Evolutionary conservation across 1,139 yeast genomes (phyloP), one percentile per base, ranked within the genome.

Genomic region (Blastobotrys elegans): DNA sequence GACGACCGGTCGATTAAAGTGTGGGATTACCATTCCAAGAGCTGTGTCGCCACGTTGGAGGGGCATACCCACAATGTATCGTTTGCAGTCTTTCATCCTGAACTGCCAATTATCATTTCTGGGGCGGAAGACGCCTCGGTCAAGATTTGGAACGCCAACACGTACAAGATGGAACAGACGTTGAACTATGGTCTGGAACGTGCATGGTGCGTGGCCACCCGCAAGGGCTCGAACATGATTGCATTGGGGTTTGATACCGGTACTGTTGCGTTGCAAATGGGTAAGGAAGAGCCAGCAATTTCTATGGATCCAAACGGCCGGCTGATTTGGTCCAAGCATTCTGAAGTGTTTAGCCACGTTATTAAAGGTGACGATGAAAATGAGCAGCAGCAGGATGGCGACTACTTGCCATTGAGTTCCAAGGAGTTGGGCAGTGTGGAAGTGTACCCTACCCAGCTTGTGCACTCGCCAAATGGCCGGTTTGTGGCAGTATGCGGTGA

Each of bases 11-110:
- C 96, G 2, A 82, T 90, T 56, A 86, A 87, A 62, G 77, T 94
- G 46, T 92, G 97, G 97, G 98, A 92, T 69, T 92, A 92, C 64
- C 98, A 92, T 74, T 89, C 97, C 42, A 92, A 94, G 71, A 81
- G 95, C 5, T 84, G 95, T 65, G 95, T 92, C 47, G 97, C 97
- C 13, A 84, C 95, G 24, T 75, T 92, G 61, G 95, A 85, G 64
- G 98, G 97, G 35, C 99, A 92, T 64, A 75, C 88, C 57, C 79
- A 95, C 44, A 92, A 94, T 66, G 98, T 92, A 41, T 88, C 97
- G 18, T 92, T 88, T 72, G 98, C 98, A 8, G 80, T 89, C 43
- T 94, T 89, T 81, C 98, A 92, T 66, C 96, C 97, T 16, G 95
- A 92, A 62, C 76, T 92, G 61, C 98, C 98, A 27, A 74, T 92